Base-by-base conservation (phyloP, 2,329 filamentous ascomycete species). In the Alternaria ventricosa region DNA sequence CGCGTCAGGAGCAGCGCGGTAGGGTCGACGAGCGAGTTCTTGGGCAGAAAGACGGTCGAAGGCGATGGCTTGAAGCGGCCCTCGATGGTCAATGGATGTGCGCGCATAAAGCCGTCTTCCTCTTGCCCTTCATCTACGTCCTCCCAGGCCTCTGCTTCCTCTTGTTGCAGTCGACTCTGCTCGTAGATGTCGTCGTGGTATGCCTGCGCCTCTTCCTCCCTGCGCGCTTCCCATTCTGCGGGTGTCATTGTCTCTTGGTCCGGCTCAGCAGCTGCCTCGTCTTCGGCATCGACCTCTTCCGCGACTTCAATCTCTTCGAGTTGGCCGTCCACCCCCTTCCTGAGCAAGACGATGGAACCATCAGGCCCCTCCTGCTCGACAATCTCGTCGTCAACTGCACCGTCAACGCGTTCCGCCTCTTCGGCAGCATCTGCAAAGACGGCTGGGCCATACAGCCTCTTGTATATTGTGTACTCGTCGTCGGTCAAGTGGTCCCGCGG, bases 391-490 rank as follows among this genome's bases (percentile, higher is more conserved):
- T 78, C 61, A 82, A 81, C 70, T 85, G 82, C 70, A 83, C 80
- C 64, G 82, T 85, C 25, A 81, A 77, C 66, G 30, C 71, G 75
- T 55, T 75, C 71, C n/a, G 77, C 69, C 44, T 80, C 75, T 64
- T 82, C 88, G 5, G 88, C 84, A 77, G 91, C 87, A 61, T 90
- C 88, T 45, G 89, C 85, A 65, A 92, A 77, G 2, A 79, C 59
- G 2, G 94, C 93, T 33, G 89, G 84, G 1, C 94, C 95, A 77
- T 96, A 97, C 15, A 97, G 82, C 67, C 93, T 86, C 75, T 91
- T 89, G 79, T 97, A 97, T 1, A 97, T 82, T 51, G 82, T 83
- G 72, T 91, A 89, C 78, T 97, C 94, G 57, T 91, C 87, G 1
- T 86, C 84, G 33, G 84, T 89, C 55, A 97, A 79, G 71, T 92